Evolutionary conservation across 306 rosid species (phyloP), one percentile per base, ranked within the genome.

Genomic region (Quercus dentata): DNA sequence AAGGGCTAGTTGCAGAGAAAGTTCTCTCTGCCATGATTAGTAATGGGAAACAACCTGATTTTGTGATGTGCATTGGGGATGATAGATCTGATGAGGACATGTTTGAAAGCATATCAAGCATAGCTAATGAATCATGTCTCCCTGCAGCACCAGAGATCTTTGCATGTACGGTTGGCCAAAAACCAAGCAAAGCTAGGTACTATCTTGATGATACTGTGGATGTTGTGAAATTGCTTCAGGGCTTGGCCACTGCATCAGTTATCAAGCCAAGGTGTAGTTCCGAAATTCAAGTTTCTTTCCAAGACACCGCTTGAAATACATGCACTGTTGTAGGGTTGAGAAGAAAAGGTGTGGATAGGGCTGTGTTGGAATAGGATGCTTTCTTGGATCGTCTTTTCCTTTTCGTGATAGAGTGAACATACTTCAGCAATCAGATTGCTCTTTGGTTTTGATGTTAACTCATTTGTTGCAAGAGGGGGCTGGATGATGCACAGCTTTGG

Each of bases 171-270:
- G 97, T 94, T 54, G 98, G 93, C 63, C 90, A 86, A 57, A 94
- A 94, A 80, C 95, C 97, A 8, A 94, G 98, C 82, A 94, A 94
- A 86, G 98, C 98, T 41, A 87, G 78, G 86, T 90, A 90, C 91
- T 94, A 88, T 81, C 85, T 94, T 4, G 93, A 91, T 28, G 92
- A 94, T 62, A 71, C 87, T 0, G 74, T 33, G 6, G 94, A 90
- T 61, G 97, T 94, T 54, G 62, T 86, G 86, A 69, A 62, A 74
- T 58, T 90, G 83, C 93, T 94, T 78, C 79, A 76, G 69, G 85
- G 86, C 79, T 91, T 94, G 57, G 89, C 85, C 31, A 5, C 79
- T 10, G 81, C 74, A 82, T 85, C 90, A 27, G 80, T 56, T 54
- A 77, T 75, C 73, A 81, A 56, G 80, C 31, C 85, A 27, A 81